Evolutionary conservation across 495 filamentous ascomycete species (phyloP).

Genomic region (Platismatia glauca): DNA sequence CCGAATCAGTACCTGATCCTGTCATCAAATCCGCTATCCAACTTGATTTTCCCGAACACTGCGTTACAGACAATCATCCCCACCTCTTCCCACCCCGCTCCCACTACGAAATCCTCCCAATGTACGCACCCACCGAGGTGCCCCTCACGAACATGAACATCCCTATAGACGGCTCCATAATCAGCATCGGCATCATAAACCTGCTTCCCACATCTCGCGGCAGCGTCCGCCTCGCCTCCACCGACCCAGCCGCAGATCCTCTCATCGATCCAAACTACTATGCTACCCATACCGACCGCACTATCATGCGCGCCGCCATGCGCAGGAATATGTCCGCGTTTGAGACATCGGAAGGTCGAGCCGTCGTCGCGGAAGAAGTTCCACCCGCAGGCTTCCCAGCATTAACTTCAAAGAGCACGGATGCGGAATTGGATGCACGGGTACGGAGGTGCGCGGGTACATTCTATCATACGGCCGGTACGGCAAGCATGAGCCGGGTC

Average conservation of each 20-base stretch:
- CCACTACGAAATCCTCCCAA: slow-evolving; percentile 25
- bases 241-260: slow-evolving; percentile 27
- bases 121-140: slow-evolving; percentile 24
- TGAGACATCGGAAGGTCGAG: background rate
- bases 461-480: background rate
- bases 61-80: slow-evolving; percentile 8
- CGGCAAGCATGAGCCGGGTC: slow-evolving; percentile 18
- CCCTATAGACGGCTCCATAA: slow-evolving; percentile 31
- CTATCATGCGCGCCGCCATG: background rate
- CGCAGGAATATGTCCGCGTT: background rate
- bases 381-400: background rate
- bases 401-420: background rate
- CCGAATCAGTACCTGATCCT: slow-evolving; percentile 28
- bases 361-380: background rate
- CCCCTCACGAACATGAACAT: too few species aligned
- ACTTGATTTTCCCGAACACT: slow-evolving; percentile 15
- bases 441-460: background rate
- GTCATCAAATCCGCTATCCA: slow-evolving; percentile 16
- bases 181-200: slow-evolving; percentile 27
- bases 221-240: slow-evolving; percentile 32
- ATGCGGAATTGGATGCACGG: background rate
- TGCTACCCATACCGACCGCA: slow-evolving; percentile 24
- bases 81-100: background rate
- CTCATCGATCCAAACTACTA: slow-evolving; percentile 38
- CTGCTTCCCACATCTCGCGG: slow-evolving; percentile 35